Percentiles rank a stretch among this genome's conserved stretches.
These are phyloP conservation scores for Cladochytrium replicatum DNA, from an alignment of 192 early-diverging fungal species.

Conservation along the genomic window DNA sequence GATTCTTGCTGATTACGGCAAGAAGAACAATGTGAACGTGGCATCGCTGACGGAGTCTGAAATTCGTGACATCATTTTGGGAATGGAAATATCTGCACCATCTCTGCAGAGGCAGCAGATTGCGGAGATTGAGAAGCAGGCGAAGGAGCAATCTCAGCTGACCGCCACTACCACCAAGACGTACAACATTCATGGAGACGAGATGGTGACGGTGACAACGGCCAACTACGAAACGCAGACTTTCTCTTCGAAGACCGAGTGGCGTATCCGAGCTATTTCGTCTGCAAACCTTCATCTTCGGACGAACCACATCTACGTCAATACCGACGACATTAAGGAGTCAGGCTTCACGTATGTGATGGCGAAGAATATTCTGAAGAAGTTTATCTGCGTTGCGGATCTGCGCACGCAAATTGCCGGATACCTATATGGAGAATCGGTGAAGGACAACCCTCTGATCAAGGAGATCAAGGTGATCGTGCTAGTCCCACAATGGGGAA, in stretches of 20 bases:
- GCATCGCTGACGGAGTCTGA: conserved; percentile 92
- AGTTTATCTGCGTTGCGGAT: conserved; percentile 92
- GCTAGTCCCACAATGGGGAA: conserved; percentile 97
- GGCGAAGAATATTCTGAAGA: conserved; percentile 95
- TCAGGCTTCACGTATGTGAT: conserved; percentile 89
- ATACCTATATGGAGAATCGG: conserved; percentile 88
- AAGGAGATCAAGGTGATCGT: conserved; percentile 92
- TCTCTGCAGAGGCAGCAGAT: conserved; percentile 93
- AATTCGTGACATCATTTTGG: conserved; percentile 96
- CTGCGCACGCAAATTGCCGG: conserved; percentile 92
- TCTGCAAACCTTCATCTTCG: conserved; percentile 90
- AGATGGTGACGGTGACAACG: conserved; percentile 96
- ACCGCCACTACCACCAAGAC: conserved; percentile 94
- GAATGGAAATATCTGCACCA: conserved; percentile 98
- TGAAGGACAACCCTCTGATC: conserved; percentile 79
- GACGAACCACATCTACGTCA: conserved; percentile 94
- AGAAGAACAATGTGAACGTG: conserved; percentile 98
- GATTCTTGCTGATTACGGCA: conserved; percentile 96
- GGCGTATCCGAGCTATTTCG: conserved; percentile 96
- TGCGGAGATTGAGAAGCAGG: conserved; percentile 96
- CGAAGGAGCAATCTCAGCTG: conserved; percentile 82
- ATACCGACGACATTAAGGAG: conserved; percentile 92
- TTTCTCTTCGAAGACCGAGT: conserved; percentile 98
- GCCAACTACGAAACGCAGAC: conserved; percentile 95
- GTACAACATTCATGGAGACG: conserved; percentile 94